A percentile compares a stretch with the other conserved stretches of the same genome.
Evolutionary conservation across 305 asterid species (phyloP).

Genomic region (Rubia balearica): DNA sequence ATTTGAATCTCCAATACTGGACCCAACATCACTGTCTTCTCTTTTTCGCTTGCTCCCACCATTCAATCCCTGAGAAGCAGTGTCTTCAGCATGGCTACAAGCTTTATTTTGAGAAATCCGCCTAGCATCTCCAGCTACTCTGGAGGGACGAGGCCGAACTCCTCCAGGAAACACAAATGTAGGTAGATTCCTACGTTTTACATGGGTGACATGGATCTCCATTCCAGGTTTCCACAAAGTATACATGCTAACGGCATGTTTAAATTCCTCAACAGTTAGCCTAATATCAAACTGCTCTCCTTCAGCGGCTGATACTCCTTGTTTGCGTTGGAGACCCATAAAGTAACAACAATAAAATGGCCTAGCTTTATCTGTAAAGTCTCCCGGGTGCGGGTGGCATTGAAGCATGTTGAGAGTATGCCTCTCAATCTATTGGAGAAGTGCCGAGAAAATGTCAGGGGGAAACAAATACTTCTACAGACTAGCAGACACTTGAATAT

Average conservation of each 20-base stretch:
- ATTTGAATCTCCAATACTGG: constrained; percentile 15
- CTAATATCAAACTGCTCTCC: constrained; percentile 29
- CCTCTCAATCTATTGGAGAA: constrained; percentile 21
- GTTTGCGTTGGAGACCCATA: constrained; percentile 28
- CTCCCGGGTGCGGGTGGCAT: constrained; percentile 29
- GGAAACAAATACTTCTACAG: neutral
- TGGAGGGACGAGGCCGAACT: constrained; percentile 19
- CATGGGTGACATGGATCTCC: constrained; percentile 27
- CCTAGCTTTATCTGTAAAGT: constrained; percentile 19
- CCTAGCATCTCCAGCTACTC: constrained; percentile 14
- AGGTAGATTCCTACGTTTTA: constrained; percentile 22
- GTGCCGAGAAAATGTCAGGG: constrained; percentile 2
- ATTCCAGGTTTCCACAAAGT: constrained; percentile 24
- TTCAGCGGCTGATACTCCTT: constrained; percentile 16
- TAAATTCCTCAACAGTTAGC: constrained; percentile 26
- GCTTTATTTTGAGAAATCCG: constrained; percentile 10
- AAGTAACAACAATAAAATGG: constrained; percentile 22
- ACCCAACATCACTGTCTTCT: constrained; percentile 11
- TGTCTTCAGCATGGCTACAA: constrained; percentile 16
- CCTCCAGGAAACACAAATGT: constrained; percentile 27
- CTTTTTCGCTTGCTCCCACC: constrained; percentile 16
- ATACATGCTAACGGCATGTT: constrained; percentile 19
- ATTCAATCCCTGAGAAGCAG: constrained; percentile 18
- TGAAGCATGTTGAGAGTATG: constrained; percentile 23
- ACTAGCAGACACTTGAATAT: neutral